Conservation (phyloP, 208 protist genomes). For the Giardia duodenalis region DNA sequence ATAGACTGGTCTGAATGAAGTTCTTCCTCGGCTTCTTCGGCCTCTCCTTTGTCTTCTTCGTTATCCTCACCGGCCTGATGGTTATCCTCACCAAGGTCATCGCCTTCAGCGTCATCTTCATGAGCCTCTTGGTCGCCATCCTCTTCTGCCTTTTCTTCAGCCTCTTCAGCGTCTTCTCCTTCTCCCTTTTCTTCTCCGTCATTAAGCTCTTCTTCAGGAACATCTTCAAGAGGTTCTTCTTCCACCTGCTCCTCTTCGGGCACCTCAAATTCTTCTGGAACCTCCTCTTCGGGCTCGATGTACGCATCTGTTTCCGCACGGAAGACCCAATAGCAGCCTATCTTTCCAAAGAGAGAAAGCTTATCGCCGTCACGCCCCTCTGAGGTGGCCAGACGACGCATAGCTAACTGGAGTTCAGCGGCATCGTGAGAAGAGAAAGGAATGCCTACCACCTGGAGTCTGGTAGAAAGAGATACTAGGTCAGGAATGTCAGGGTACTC, state of each 20-base stretch:
- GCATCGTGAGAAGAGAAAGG: neutral
- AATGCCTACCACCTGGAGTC: neutral
- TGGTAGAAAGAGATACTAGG: neutral
- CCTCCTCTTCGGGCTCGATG: constrained; percentile 12
- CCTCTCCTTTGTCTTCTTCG: neutral
- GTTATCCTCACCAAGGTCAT: neutral
- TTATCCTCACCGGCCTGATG: neutral
- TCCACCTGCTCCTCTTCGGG: neutral
- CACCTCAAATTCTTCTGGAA: neutral
- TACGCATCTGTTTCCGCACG: neutral
- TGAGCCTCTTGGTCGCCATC: neutral
- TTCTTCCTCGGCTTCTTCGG: neutral
- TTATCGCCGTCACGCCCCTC: neutral
- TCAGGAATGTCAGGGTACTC: neutral
- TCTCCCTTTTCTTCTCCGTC: neutral
- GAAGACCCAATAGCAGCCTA: constrained; percentile 19
- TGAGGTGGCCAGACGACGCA: neutral
- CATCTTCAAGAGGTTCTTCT: constrained; percentile 14
- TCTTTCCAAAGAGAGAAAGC: constrained; percentile 25
- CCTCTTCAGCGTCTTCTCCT: neutral
- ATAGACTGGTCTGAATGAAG: neutral
- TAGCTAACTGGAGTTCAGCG: neutral
- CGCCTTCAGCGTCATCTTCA: neutral
- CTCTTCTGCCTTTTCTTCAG: neutral
- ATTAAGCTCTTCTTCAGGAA: neutral